Conservation (phyloP, 768 basidiomycete genomes). For the Saitozyma podzolica region DNA sequence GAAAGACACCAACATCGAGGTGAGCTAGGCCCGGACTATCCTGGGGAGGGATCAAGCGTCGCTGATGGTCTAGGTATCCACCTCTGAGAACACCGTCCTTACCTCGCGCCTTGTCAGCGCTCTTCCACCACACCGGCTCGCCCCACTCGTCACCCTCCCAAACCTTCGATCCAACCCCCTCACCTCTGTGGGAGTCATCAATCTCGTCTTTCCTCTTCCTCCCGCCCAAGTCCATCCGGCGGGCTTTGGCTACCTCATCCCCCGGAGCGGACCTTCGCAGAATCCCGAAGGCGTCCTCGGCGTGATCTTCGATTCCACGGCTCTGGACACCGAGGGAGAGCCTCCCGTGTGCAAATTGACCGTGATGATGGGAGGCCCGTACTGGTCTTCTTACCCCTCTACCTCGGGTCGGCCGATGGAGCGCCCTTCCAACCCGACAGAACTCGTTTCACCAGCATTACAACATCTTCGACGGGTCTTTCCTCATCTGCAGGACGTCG, state of each 20-base stretch:
- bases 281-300: conserved; percentile 61
- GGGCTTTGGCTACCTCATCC: conserved; percentile 93
- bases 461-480: conserved; percentile 40
- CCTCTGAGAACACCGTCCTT: conserved; percentile 7
- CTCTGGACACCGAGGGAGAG: conserved; percentile 50
- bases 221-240: conserved; percentile 66
- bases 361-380: conserved; percentile 85
- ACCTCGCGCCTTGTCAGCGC: conserved; percentile 70
- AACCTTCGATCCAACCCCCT: conserved; percentile 75
- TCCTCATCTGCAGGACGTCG: conserved; percentile 31
- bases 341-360: conserved; percentile 71
- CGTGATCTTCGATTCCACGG: conserved; percentile 83
- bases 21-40: conserved; percentile 1
- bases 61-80: conserved; percentile 13
- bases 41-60: neutral
- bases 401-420: conserved; percentile 8
- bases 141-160: conserved; percentile 53
- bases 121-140: conserved; percentile 64
- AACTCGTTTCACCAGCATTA: conserved; percentile 17
- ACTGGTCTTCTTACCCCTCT: conserved; percentile 53
- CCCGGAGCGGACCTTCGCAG: conserved; percentile 56
- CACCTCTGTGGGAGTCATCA: conserved; percentile 83
- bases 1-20: conserved; percentile 16
- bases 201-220: conserved; percentile 70
- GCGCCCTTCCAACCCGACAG: conserved; percentile 20